Evolutionary conservation across 352 stramenopile genomes (phyloP).

Genomic region (Phytophthora constricta): DNA sequence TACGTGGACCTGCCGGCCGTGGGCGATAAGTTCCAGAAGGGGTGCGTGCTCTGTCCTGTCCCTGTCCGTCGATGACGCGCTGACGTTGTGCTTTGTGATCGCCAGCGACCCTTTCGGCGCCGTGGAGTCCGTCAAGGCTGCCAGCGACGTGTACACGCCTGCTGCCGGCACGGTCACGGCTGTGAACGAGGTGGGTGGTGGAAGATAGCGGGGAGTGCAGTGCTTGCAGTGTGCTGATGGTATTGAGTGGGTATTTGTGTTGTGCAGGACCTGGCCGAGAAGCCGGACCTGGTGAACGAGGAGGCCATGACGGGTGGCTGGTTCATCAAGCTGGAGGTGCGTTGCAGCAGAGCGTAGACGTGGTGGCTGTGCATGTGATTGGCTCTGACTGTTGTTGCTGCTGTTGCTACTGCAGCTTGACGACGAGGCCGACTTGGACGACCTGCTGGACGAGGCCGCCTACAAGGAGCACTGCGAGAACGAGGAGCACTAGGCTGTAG

Average conservation of each 20-base stretch:
- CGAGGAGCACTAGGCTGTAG: slow-evolving; percentile 68
- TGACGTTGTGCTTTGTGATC: slow-evolving; percentile 12
- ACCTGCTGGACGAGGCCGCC: slow-evolving; percentile 79
- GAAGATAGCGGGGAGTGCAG: not conserved
- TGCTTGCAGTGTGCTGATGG: slow-evolving; percentile 11
- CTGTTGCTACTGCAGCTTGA: slow-evolving; percentile 51
- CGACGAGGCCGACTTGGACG: slow-evolving; percentile 73
- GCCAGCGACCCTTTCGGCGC: slow-evolving; percentile 93
- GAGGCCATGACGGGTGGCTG: slow-evolving; percentile 84
- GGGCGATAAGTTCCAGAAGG: slow-evolving; percentile 94
- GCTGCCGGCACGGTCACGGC: slow-evolving; percentile 93
- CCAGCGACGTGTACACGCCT: slow-evolving; percentile 97
- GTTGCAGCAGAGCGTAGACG: slow-evolving; percentile 3
- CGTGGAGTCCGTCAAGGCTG: slow-evolving; percentile 99
- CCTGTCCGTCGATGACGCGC: not conserved
- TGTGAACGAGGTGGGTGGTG: slow-evolving; percentile 90
- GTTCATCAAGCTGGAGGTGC: slow-evolving; percentile 91
- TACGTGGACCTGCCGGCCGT: slow-evolving; percentile 97
- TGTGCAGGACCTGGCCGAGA: slow-evolving; percentile 74
- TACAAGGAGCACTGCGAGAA: slow-evolving; percentile 91
- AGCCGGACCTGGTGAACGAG: slow-evolving; percentile 89
- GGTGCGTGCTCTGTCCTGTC: slow-evolving; percentile 51
- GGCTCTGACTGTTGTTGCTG: slow-evolving; percentile 8
- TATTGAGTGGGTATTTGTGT: not conserved
- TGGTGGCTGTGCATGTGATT: not conserved